Conservation (phyloP, 2,329 filamentous ascomycete genomes). For the Fonsecaea multimorphosa region DNA sequence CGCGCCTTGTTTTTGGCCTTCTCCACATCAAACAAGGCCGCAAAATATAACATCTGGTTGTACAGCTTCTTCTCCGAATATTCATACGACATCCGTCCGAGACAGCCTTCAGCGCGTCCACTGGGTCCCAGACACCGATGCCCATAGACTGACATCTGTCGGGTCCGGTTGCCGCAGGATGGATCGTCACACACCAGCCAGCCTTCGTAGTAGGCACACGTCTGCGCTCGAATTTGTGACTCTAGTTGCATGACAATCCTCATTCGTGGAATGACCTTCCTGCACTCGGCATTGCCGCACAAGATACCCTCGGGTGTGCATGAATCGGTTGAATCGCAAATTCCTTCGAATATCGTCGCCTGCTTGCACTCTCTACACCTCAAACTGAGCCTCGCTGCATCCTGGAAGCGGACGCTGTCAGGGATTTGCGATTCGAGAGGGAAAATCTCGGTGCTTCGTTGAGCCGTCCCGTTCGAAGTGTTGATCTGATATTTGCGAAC, state of each 20-base stretch:
- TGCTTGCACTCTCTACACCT: constrained; percentile 82
- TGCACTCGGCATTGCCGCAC: constrained; percentile 71
- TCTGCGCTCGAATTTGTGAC: constrained; percentile 76
- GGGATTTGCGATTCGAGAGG: constrained; percentile 94
- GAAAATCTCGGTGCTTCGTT: constrained; percentile 73
- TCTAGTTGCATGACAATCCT: constrained; percentile 87
- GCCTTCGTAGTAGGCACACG: constrained; percentile 86
- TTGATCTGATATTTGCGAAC: constrained; percentile 82
- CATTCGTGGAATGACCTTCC: constrained; percentile 68
- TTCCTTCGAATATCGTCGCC: constrained; percentile 75
- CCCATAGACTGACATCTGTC: constrained; percentile 93
- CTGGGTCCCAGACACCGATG: constrained; percentile 85
- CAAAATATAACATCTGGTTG: constrained; percentile 91
- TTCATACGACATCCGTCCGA: constrained; percentile 87
- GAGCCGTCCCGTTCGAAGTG: constrained; percentile 60
- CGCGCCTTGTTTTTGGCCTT: constrained; percentile 67
- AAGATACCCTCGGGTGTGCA: constrained; percentile 76
- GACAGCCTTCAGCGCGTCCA: constrained; percentile 81
- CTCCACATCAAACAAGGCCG: constrained; percentile 86
- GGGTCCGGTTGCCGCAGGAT: constrained; percentile 82
- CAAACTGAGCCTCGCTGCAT: constrained; percentile 76
- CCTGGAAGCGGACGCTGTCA: constrained; percentile 85
- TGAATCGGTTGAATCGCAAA: constrained; percentile 63
- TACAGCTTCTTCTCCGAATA: constrained; percentile 88
- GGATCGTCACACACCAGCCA: constrained; percentile 91